These are phyloP conservation scores for Phytophthora sojae DNA, from an alignment of 352 stramenopile species.

Conservation along the genomic window DNA sequence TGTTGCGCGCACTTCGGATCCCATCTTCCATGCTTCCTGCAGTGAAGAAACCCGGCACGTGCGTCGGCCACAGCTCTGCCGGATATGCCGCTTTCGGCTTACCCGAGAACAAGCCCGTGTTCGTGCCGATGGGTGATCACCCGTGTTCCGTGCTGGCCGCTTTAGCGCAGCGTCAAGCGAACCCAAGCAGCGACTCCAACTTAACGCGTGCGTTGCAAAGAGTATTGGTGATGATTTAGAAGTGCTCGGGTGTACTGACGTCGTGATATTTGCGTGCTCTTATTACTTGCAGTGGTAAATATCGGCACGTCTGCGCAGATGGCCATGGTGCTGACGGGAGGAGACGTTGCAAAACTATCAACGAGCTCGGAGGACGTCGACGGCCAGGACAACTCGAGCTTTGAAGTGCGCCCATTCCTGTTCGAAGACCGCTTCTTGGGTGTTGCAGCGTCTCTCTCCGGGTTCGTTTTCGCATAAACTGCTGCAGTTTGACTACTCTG, in stretches of 20 bases:
- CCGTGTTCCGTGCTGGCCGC: constrained; percentile 75
- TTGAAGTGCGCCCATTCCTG: constrained; percentile 82
- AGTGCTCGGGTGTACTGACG: constrained; percentile 6
- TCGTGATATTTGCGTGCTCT: constrained; percentile 8
- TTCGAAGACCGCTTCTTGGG: constrained; percentile 61
- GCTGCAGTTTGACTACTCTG: background rate
- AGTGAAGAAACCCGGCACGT: constrained; percentile 57
- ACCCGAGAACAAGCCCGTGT: constrained; percentile 46
- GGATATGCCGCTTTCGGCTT: constrained; percentile 42
- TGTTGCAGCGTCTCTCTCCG: constrained; percentile 79
- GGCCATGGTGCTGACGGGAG: constrained; percentile 62
- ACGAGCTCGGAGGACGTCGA: constrained; percentile 2
- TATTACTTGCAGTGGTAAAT: constrained; percentile 67
- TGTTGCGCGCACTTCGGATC: constrained; percentile 65
- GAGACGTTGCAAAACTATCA: constrained; percentile 38
- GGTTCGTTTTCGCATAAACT: constrained; percentile 41
- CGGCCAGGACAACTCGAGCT: constrained; percentile 38
- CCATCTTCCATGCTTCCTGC: constrained; percentile 65
- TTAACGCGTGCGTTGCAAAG: constrained; percentile 49
- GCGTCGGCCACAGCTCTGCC: constrained; percentile 48
- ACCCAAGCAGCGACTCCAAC: constrained; percentile 34
- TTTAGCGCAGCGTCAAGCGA: constrained; percentile 40
- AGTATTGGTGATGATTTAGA: background rate
- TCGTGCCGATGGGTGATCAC: constrained; percentile 81
- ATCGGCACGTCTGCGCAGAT: constrained; percentile 86